Evolutionary conservation across 106 monocot species (phyloP).

Genomic region (Cymbidium sinense): DNA sequence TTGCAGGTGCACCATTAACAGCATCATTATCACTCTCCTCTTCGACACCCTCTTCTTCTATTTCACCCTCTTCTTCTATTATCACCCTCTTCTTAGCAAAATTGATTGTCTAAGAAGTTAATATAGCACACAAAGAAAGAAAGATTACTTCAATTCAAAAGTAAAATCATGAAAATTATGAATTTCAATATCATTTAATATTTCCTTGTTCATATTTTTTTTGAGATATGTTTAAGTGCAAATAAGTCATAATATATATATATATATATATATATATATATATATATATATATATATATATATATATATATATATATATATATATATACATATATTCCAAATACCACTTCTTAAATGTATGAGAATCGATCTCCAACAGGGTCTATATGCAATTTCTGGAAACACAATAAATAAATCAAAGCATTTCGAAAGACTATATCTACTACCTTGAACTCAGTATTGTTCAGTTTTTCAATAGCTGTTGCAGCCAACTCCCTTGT

Average conservation of each 20-base stretch:
- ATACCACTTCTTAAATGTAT: neutral
- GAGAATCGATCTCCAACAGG: neutral
- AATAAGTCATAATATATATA: neutral
- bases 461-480: slow-evolving; percentile 29
- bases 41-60: neutral
- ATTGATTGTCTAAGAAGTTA: neutral
- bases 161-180: neutral
- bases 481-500: slow-evolving; percentile 39
- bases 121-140: neutral
- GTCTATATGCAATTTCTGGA: neutral
- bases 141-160: neutral
- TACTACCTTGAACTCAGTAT: slow-evolving; percentile 28
- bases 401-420: neutral
- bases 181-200: neutral
- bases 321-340: too few species aligned
- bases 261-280: too few species aligned
- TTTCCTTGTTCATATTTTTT: neutral
- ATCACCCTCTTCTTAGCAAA: slow-evolving; percentile 15
- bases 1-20: neutral
- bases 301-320: too few species aligned
- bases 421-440: neutral
- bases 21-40: slow-evolving; percentile 4
- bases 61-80: slow-evolving; percentile 16
- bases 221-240: neutral
- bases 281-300: too few species aligned